Conservation (phyloP, 176 grass and related monocot genomes). For the Eragrostis curvula region DNA sequence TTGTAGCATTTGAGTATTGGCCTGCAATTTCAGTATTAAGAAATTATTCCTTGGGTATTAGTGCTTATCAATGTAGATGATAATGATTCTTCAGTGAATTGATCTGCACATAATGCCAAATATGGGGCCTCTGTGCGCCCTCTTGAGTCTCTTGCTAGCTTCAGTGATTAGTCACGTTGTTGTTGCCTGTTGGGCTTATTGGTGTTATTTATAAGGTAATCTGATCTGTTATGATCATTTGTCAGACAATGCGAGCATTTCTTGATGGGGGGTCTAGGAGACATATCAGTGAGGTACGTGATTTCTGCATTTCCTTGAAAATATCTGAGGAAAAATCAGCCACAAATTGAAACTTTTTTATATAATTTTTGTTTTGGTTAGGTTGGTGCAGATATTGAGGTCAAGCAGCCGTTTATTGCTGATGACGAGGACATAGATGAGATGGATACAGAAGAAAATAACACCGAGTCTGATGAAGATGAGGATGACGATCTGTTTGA, state of each 20-base stretch:
- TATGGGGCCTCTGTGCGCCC: background rate
- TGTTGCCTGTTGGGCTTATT: constrained; percentile 16
- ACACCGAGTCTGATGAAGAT: constrained; percentile 74
- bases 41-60: background rate
- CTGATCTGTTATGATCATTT: constrained; percentile 36
- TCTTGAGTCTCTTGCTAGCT: background rate
- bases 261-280: constrained; percentile 37
- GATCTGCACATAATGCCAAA: background rate
- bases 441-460: constrained; percentile 37
- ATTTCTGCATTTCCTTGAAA: constrained; percentile 12
- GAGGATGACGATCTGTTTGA: constrained; percentile 83
- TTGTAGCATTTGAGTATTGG: background rate
- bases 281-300: constrained; percentile 39
- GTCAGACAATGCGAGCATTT: constrained; percentile 43
- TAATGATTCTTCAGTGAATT: constrained; percentile 11
- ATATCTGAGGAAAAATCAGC: constrained; percentile 17
- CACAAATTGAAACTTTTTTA: constrained; percentile 28
- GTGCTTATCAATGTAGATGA: constrained; percentile 9
- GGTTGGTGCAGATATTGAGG: constrained; percentile 52
- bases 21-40: constrained; percentile 24
- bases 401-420: constrained; percentile 72
- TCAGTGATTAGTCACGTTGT: background rate
- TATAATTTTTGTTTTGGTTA: constrained; percentile 45
- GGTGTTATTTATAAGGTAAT: background rate
- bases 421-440: constrained; percentile 62